phyloP scores from a whole-genome alignment of 257 asterid species.

The Echium plantagineum region DNA sequence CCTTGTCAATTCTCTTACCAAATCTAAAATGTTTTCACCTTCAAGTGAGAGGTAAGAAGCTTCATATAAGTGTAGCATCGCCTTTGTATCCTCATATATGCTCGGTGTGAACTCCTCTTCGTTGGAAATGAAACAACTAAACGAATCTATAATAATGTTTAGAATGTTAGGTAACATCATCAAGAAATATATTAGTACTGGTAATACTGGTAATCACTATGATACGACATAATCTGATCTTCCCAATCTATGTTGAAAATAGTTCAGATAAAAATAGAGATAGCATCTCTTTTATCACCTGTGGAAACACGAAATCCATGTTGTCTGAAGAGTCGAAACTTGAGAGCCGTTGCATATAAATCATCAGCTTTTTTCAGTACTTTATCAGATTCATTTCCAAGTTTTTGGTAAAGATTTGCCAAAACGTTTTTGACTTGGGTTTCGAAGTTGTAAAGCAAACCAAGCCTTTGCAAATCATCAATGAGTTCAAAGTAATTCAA shows the following conservation, averaged over 20 bases:
- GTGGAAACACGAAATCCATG: constrained; percentile 11
- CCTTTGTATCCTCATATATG: constrained; percentile 14
- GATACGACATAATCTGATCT: too few relatives aligned
- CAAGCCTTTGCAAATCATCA: constrained; percentile 18
- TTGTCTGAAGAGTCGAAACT: constrained; percentile 16
- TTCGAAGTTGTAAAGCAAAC: constrained; percentile 15
- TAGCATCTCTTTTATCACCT: constrained; percentile 8
- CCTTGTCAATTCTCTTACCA: constrained; percentile 9
- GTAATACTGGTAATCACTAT: too few relatives aligned
- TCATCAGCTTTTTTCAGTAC: background rate
- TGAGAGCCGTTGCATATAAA: constrained; percentile 15
- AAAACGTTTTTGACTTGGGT: constrained; percentile 11
- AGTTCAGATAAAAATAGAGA: background rate
- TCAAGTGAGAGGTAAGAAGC: constrained; percentile 11
- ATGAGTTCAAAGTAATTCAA: constrained; percentile 13
- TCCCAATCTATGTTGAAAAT: too few relatives aligned
- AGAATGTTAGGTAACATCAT: background rate
- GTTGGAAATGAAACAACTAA: constrained; percentile 12
- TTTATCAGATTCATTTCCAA: background rate
- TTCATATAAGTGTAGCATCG: constrained; percentile 18
- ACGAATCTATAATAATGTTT: constrained; percentile 9
- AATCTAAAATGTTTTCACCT: constrained; percentile 4
- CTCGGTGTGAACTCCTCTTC: constrained; percentile 9
- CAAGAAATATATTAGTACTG: background rate
- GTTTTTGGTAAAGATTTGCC: background rate